Conservation (phyloP, 768 basidiomycete species). For the Lyophyllum atratum region DNA sequence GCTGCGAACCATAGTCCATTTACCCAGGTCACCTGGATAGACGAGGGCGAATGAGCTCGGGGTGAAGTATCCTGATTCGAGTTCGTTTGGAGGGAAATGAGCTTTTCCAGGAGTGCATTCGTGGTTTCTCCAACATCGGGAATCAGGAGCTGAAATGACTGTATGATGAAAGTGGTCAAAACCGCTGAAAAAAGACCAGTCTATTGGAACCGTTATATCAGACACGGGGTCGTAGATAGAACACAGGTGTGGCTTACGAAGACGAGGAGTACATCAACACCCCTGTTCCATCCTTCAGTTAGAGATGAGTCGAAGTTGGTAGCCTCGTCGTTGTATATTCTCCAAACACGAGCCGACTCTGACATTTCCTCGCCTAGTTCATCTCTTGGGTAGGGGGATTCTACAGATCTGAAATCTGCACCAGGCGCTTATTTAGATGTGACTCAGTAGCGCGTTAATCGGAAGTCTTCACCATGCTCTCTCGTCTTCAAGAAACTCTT, state of each 20-base stretch:
- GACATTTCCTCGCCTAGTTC: slow-evolving; percentile 35
- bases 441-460: background rate
- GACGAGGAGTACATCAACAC: slow-evolving; percentile 45
- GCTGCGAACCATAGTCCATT: slow-evolving; percentile 51
- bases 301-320: slow-evolving; percentile 33
- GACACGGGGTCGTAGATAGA: background rate
- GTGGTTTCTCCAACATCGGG: slow-evolving; percentile 34
- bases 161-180: slow-evolving; percentile 44
- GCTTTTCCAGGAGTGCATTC: slow-evolving; percentile 32
- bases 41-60: slow-evolving; percentile 9
- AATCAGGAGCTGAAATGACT: slow-evolving; percentile 40
- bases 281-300: slow-evolving; percentile 41
- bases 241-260: slow-evolving; percentile 34
- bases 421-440: background rate
- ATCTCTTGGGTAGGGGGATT: slow-evolving; percentile 15
- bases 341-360: slow-evolving; percentile 40
- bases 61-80: slow-evolving; percentile 10
- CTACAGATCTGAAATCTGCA: background rate
- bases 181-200: slow-evolving; percentile 47
- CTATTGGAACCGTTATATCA: slow-evolving; percentile 15
- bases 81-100: slow-evolving; percentile 28
- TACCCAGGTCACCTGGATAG: slow-evolving; percentile 35
- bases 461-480: background rate
- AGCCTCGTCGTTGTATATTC: slow-evolving; percentile 44
- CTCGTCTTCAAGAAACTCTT: background rate